Evolutionary conservation across 2,329 filamentous ascomycete species (phyloP).

Genomic region (Malbranchea cinnamomea): DNA sequence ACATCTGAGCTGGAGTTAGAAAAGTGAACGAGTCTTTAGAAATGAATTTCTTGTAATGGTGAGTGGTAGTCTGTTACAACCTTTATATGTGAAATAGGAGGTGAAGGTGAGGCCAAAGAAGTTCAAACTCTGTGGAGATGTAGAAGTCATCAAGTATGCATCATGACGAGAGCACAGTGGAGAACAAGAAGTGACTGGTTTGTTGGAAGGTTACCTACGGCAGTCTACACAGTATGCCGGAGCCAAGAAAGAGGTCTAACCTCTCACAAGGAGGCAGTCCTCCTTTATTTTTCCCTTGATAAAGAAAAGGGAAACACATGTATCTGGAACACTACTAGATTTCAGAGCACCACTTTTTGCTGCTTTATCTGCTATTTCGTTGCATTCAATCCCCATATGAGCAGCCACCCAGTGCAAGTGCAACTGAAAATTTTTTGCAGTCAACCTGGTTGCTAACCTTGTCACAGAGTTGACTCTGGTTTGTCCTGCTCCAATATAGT

Average conservation of each 20-base stretch:
- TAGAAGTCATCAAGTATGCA: no score
- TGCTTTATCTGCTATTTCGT: no score
- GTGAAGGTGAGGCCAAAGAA: conserved; percentile 2
- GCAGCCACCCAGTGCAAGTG: no score
- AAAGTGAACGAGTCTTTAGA: no score
- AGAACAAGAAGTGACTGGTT: conserved; percentile 1
- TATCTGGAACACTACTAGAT: not conserved
- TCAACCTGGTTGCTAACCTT: no score
- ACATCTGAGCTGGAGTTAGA: conserved; percentile 16
- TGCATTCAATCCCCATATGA: no score
- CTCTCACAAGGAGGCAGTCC: not conserved
- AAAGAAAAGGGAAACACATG: conserved; percentile 1
- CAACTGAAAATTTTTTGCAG: no score
- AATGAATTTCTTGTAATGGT: conserved; percentile 1
- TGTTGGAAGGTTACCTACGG: not conserved
- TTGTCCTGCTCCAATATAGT: no score
- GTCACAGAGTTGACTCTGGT: no score
- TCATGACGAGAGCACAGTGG: no score
- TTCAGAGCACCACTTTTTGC: not conserved
- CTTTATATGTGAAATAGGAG: not conserved
- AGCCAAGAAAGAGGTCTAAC: not conserved
- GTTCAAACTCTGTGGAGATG: conserved; percentile 2
- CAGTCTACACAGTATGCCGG: not conserved
- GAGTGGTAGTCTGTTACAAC: not conserved
- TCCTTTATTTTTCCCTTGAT: not conserved